These are phyloP conservation scores for Magnolia sinica DNA, from an alignment of 164 flowering plant genomes.

Conservation along the genomic window DNA sequence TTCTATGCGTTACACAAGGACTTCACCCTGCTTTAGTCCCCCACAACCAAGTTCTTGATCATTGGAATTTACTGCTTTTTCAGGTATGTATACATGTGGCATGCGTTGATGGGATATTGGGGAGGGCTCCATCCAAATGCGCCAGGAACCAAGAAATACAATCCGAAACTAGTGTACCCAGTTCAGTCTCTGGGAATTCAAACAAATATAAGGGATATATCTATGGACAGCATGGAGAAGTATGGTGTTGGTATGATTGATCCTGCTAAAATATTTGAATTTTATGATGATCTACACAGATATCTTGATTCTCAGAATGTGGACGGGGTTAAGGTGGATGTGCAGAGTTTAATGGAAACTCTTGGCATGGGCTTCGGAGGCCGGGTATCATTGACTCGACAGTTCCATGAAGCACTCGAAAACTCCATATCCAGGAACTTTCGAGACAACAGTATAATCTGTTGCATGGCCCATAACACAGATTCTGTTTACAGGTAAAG, in stretches of 20 bases:
- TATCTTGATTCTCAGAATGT: conserved; percentile 53
- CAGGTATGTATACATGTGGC: conserved; percentile 72
- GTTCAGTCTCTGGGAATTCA: conserved; percentile 47
- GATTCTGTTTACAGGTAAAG: conserved; percentile 55
- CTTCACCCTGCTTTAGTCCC: neutral
- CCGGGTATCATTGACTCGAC: conserved; percentile 48
- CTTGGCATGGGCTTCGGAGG: conserved; percentile 46
- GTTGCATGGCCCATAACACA: conserved; percentile 65
- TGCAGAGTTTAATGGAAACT: conserved; percentile 58
- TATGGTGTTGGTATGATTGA: conserved; percentile 56
- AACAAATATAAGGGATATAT: conserved; percentile 35
- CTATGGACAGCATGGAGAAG: conserved; percentile 53
- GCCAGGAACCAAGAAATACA: conserved; percentile 38
- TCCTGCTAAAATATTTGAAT: conserved; percentile 44
- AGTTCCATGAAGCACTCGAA: conserved; percentile 56
- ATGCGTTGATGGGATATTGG: conserved; percentile 72
- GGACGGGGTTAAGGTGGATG: conserved; percentile 75
- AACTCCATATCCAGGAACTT: conserved; percentile 52
- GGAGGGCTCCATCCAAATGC: conserved; percentile 55
- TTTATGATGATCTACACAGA: conserved; percentile 56
- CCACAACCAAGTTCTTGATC: neutral
- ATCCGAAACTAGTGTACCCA: conserved; percentile 40
- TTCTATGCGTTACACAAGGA: neutral
- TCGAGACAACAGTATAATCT: conserved; percentile 58
- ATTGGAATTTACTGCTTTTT: conserved; percentile 7